Evolutionary conservation across 2,329 filamentous ascomycete species (phyloP).

Genomic region (Epichloe sibirici): DNA sequence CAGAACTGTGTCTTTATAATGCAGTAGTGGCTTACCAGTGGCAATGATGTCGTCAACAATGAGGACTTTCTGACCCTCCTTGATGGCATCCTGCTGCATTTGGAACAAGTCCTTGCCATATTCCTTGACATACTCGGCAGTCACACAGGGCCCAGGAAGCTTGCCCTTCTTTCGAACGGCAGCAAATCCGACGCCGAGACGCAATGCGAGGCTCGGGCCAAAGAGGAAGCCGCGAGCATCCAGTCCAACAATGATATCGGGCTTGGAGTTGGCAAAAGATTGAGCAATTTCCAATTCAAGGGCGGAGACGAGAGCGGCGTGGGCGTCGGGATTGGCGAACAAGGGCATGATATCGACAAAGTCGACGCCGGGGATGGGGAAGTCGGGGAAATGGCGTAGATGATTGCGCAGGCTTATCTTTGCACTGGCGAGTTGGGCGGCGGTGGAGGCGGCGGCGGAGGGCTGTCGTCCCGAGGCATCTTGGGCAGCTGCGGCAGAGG

Average conservation of each 20-base stretch:
- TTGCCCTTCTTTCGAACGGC: constrained; percentile 94
- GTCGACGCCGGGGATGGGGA: constrained; percentile 81
- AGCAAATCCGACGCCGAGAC: constrained; percentile 75
- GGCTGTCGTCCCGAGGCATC: constrained; percentile 53
- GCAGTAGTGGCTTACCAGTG: constrained; percentile 56
- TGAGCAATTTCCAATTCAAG: constrained; percentile 72
- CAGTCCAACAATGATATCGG: constrained; percentile 85
- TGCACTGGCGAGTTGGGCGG: constrained; percentile 55
- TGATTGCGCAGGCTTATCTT: constrained; percentile 59
- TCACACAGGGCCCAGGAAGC: constrained; percentile 79
- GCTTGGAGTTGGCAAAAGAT: constrained; percentile 47
- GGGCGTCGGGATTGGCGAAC: constrained; percentile 66
- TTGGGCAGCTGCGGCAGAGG: constrained; percentile 24
- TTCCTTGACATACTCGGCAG: constrained; percentile 84
- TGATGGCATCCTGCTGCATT: constrained; percentile 80
- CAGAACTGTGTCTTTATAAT: background rate
- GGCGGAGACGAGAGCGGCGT: constrained; percentile 66
- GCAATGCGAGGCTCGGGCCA: constrained; percentile 76
- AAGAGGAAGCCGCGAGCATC: constrained; percentile 95
- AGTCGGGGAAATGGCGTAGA: constrained; percentile 81
- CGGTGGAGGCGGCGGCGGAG: constrained; percentile 47
- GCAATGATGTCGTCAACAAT: constrained; percentile 98
- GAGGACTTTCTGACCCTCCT: constrained; percentile 76
- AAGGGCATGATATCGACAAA: constrained; percentile 98
- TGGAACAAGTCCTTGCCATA: constrained; percentile 94